Base-by-base conservation (phyloP, 169 alveolate species). In the Plasmodium inui region DNA sequence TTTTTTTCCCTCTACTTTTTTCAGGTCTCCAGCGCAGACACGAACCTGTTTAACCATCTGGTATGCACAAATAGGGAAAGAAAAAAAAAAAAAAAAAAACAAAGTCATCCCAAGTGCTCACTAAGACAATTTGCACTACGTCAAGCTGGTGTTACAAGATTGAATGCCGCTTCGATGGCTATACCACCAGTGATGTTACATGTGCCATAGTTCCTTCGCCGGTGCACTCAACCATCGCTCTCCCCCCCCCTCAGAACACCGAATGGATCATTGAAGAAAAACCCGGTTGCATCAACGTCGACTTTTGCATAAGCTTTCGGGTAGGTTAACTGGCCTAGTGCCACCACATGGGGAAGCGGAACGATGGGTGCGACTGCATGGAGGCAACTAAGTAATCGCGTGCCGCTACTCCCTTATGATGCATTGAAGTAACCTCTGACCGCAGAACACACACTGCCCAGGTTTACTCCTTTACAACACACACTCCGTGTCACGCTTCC, bases 291-390 rank as follows among this genome's bases (percentile, higher is more conserved):
- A 57, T 88, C 67, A 78, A 88, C 73, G 76, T 88, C 71, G 46
- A 88, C 70, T 88, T 88, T 88, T 88, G 78, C 39, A 88, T 88
- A 78, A 88, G 81, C 44, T 88, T 88, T 46, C 57, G 89, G 74
- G 94, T 88, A 88, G 81, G 67, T 57, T 9, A 30, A 10, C 41
- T 10, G 50, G 46, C 2, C 28, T 72, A 12, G 12, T 32, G 37
- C 50, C 28, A 7, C 55, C 70, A 8, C 26, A 8, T 67, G 26
- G 28, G 17, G 6, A 71, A 1, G 46, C 73, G 30, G 26, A 32
- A 41, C 53, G 17, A 7, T 39, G 19, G 19, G 28, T 0, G 37
- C 34, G 10, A 19, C 32, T 19, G 19, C 8, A 3, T 57, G 22
- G 9, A 3, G 17, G 26, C 71, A 14, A 55, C 44, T 37, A 37